phyloP scores from a whole-genome alignment of 1,139 yeast genomes.

The Scheffersomyces parashehatae region DNA sequence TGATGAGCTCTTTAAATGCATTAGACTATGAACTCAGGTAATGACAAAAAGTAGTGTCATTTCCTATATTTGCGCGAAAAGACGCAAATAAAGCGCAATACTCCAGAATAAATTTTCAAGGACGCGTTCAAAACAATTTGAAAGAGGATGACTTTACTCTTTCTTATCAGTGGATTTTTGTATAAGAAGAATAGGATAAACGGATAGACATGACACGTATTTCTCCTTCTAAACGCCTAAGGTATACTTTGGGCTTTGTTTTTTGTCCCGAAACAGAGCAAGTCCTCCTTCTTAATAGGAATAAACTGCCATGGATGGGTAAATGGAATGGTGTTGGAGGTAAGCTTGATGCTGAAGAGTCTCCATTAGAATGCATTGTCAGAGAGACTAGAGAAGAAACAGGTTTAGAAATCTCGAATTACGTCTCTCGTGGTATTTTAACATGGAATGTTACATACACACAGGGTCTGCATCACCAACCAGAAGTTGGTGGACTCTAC shows the following conservation, averaged over 20 bases:
- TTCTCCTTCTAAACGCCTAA: conserved; percentile 7
- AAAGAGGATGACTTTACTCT: too few species aligned
- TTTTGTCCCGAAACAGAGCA: conserved; percentile 33
- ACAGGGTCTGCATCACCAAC: conserved; percentile 9
- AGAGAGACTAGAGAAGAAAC: conserved; percentile 50
- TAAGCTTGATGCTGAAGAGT: conserved; percentile 37
- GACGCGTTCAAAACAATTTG: too few species aligned
- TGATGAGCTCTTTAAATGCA: conserved; percentile 14
- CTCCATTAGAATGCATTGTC: conserved; percentile 40
- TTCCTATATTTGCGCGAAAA: too few species aligned
- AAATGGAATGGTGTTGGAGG: conserved; percentile 57
- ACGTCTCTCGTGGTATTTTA: conserved; percentile 36
- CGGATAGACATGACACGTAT: too few species aligned
- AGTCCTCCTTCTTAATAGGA: conserved; percentile 41
- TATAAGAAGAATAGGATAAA: too few species aligned
- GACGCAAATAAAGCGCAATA: too few species aligned
- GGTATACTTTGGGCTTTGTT: conserved; percentile 43
- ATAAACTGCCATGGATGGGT: conserved; percentile 54
- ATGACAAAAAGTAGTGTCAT: too few species aligned
- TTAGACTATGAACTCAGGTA: conserved; percentile 3
- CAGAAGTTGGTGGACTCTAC: conserved; percentile 41
- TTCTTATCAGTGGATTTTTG: too few species aligned
- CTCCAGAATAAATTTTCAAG: too few species aligned
- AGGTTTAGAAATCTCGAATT: conserved; percentile 32
- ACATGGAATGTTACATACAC: conserved; percentile 32